These are phyloP conservation scores for Piper longum DNA, from an alignment of 164 flowering plant species.

Conservation along the genomic window DNA sequence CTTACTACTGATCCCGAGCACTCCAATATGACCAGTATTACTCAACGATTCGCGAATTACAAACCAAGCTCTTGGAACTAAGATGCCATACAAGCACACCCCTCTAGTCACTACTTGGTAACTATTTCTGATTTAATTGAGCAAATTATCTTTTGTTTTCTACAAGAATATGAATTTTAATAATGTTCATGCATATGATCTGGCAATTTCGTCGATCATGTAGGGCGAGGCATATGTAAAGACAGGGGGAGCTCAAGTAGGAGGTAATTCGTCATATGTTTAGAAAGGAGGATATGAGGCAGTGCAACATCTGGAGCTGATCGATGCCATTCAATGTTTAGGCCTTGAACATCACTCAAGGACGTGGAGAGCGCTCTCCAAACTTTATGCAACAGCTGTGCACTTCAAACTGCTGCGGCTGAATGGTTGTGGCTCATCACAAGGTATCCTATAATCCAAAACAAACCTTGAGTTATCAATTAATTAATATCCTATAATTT, in stretches of 20 bases:
- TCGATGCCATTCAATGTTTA: not conserved
- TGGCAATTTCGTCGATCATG: not conserved
- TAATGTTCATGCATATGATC: too few relatives aligned
- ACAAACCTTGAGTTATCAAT: too few relatives aligned
- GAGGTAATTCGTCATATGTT: not conserved
- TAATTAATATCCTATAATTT: too few relatives aligned
- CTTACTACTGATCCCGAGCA: too few relatives aligned
- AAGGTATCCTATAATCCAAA: too few relatives aligned
- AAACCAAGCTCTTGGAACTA: not conserved
- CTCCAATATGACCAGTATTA: too few relatives aligned
- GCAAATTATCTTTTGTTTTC: not conserved
- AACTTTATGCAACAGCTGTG: constrained; percentile 8
- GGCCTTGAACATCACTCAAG: not conserved
- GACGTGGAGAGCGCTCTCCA: not conserved
- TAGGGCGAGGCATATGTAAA: not conserved
- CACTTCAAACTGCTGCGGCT: constrained; percentile 17
- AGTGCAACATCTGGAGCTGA: not conserved
- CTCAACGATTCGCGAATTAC: not conserved
- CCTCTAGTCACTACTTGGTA: not conserved
- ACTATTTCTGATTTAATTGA: not conserved
- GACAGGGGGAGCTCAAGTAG: not conserved
- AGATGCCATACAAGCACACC: not conserved
- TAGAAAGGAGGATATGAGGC: not conserved
- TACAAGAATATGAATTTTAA: too few relatives aligned
- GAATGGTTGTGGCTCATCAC: constrained; percentile 6